Conservation (phyloP, 129 eudicot species). For the Flaveria bidentis region DNA sequence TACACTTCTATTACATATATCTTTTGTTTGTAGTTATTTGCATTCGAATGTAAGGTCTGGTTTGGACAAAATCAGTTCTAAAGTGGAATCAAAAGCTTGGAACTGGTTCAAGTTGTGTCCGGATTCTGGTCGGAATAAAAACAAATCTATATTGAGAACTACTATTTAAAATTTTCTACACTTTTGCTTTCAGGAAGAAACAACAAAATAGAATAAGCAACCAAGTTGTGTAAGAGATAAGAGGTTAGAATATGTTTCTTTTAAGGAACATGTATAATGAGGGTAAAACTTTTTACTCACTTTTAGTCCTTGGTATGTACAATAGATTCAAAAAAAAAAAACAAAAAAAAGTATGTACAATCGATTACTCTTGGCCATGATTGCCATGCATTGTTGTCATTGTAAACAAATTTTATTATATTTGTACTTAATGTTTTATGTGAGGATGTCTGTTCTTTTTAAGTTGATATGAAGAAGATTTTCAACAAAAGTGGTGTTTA, state of each 20-base stretch:
- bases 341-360: not conserved
- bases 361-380: too few relatives aligned
- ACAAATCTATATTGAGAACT: not conserved
- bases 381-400: too few relatives aligned
- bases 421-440: too few relatives aligned
- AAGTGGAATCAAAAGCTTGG: not conserved
- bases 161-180: not conserved
- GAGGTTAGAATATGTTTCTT: not conserved
- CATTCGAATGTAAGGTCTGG: not conserved
- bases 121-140: not conserved
- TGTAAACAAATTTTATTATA: too few relatives aligned
- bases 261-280: too few relatives aligned
- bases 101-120: not conserved
- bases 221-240: not conserved
- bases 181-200: not conserved
- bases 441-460: too few relatives aligned
- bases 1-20: slow-evolving; percentile 17
- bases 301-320: not conserved
- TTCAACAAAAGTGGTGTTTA: too few relatives aligned
- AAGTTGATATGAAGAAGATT: too few relatives aligned
- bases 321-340: too few relatives aligned
- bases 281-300: too few relatives aligned
- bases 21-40: slow-evolving; percentile 8
- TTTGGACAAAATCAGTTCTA: not conserved
- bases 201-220: not conserved